Evolutionary conservation across 768 basidiomycete species (phyloP), one percentile per base, ranked within the genome.

Genomic region (Steccherinum ochraceum): DNA sequence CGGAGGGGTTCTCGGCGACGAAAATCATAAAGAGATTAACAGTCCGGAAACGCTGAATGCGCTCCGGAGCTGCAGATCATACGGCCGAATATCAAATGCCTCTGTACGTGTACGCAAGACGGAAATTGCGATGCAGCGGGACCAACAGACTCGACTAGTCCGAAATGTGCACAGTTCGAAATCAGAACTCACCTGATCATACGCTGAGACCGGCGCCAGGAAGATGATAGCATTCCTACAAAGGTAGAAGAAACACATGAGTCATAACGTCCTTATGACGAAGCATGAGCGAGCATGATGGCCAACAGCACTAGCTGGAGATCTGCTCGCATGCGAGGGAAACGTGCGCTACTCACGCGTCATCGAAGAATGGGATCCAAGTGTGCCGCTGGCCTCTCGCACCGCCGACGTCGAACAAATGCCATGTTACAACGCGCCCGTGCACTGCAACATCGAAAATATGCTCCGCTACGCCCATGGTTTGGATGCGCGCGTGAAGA

Each of bases 321-420:
- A n/a, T n/a, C n/a, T n/a, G n/a, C n/a, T n/a, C n/a, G n/a, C 2
- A 45, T n/a, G 30, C 43, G 19, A 16, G 35, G 16, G 27, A 19
- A n/a, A 26, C 30, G 39, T 21, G 21, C 35, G n/a, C n/a, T n/a
- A 52, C 59, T 43, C 43, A 58, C 57, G 57, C 86, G 61, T 90
- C 88, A 61, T 91, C 89, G 56, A 92, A 92, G 66, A 81, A 92
- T n/a, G 89, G 86, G 24, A 84, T 79, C 89, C 89, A 91, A 5
- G 83, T 81, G 59, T 84, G 85, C 58, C 89, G 75, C 80, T 89
- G 63, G 68, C 85, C 67, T 58, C 88, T 82, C 40, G 86, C 84
- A 45, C 89, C 89, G 24, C 89, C 88, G 12, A 92, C 89, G 60
- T 92, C 89, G 60, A 82, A 92, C 50, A 91, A 69, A 54, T 81